phyloP scores from a whole-genome alignment of 2,329 filamentous ascomycete species.

The Talaromyces sp. region DNA sequence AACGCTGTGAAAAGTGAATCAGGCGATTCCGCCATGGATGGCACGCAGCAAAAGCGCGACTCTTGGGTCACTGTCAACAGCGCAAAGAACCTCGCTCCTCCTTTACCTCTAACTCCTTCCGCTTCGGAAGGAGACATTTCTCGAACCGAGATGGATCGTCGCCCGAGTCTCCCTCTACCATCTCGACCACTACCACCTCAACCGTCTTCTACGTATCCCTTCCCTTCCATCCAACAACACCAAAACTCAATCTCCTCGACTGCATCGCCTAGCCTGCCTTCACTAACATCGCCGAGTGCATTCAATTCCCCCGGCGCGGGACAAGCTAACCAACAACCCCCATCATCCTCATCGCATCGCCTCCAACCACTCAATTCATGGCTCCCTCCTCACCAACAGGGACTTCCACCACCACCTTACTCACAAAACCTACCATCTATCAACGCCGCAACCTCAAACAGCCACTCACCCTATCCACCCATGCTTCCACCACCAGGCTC shows the following conservation, averaged over 20 bases:
- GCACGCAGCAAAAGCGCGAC: conserved; percentile 34
- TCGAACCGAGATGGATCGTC: conserved; percentile 22
- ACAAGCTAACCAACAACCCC: conserved; percentile 25
- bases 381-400: conserved; percentile 25
- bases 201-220: conserved; percentile 33
- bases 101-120: conserved; percentile 11
- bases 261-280: conserved; percentile 34
- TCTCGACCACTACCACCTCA: conserved; percentile 28
- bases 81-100: conserved; percentile 9
- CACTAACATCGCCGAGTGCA: conserved; percentile 27
- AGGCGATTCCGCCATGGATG: conserved; percentile 32
- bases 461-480: conserved; percentile 26
- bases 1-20: conserved; percentile 41
- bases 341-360: conserved; percentile 32
- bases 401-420: conserved; percentile 32
- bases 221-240: conserved; percentile 35
- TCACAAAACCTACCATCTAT: conserved; percentile 40
- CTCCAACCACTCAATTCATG: conserved; percentile 42
- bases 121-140: conserved; percentile 9
- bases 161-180: conserved; percentile 39
- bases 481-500: conserved; percentile 36
- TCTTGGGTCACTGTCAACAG: conserved; percentile 43
- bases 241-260: conserved; percentile 23
- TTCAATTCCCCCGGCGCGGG: conserved; percentile 23
- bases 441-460: conserved; percentile 23